Percentiles rank a stretch among this genome's conserved stretches.
phyloP scores from a whole-genome alignment of 192 early-diverging fungal species.

The Geosiphon pyriformis region DNA sequence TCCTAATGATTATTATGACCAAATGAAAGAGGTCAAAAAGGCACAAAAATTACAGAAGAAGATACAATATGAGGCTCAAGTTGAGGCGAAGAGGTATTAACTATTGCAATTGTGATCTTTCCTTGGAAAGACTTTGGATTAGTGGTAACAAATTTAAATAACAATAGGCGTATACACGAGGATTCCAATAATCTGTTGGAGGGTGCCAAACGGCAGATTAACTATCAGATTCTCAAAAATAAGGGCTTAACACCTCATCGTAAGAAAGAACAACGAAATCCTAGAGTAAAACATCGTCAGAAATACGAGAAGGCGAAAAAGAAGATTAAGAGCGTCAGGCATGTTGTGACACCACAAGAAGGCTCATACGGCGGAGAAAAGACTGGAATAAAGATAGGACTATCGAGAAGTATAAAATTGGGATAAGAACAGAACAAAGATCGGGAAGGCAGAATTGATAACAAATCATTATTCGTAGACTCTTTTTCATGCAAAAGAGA shows the following conservation, averaged over 20 bases:
- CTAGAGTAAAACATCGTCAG: conserved; percentile 86
- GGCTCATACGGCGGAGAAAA: conserved; percentile 86
- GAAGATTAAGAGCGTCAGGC: conserved; percentile 75
- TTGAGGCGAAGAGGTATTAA: conserved; percentile 33
- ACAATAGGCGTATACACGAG: background rate
- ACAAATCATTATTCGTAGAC: too few species aligned
- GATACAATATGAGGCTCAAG: conserved; percentile 36
- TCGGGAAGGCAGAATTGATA: too few species aligned
- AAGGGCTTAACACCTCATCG: conserved; percentile 90
- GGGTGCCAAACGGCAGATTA: conserved; percentile 71
- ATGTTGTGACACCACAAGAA: conserved; percentile 64
- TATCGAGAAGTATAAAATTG: conserved; percentile 81
- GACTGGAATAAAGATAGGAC: conserved; percentile 87
- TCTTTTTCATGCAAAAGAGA: too few species aligned
- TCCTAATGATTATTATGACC: conserved; percentile 50
- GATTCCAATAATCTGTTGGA: conserved; percentile 29
- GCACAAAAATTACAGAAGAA: conserved; percentile 48
- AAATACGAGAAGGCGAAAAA: conserved; percentile 89
- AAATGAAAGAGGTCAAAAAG: conserved; percentile 39
- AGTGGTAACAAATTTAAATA: too few species aligned
- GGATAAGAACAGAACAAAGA: too few species aligned
- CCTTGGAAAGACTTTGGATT: too few species aligned
- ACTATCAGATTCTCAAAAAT: conserved; percentile 91
- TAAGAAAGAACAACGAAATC: conserved; percentile 89
- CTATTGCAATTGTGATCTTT: too few species aligned